Conservation (phyloP, 2,329 filamentous ascomycete species). For the Alternaria triticimaculans region DNA sequence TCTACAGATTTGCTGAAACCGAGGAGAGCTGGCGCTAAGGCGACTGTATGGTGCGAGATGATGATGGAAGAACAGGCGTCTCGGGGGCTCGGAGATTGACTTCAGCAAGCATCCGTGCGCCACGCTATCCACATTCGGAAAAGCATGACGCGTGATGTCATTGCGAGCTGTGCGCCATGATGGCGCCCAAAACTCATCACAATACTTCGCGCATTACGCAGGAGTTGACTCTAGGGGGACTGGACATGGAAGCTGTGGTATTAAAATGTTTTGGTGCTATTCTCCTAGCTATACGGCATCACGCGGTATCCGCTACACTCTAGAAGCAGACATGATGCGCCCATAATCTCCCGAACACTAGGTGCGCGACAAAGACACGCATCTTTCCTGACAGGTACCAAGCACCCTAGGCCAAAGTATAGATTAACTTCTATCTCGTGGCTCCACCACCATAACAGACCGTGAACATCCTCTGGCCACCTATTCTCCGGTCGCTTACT, state of each 20-base stretch:
- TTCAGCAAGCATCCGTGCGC: not conserved
- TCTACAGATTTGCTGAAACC: fast-evolving
- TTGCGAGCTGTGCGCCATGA: not conserved
- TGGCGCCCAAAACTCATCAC: not conserved
- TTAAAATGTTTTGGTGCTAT: not conserved
- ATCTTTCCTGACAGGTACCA: not conserved
- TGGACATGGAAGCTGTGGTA: not conserved
- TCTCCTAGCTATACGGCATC: not conserved
- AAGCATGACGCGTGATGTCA: not conserved
- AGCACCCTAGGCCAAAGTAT: not conserved
- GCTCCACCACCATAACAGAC: not conserved
- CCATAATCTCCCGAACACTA: not conserved
- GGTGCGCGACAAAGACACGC: not conserved
- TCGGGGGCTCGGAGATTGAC: not conserved
- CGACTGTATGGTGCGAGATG: not conserved
- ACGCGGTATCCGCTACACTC: not conserved
- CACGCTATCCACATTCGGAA: not conserved
- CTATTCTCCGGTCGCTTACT: not conserved
- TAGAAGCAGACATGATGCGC: not conserved
- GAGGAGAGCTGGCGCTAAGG: not conserved
- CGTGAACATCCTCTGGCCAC: not conserved
- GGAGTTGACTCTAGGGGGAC: not conserved
- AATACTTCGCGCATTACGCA: not conserved
- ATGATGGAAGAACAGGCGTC: not conserved
- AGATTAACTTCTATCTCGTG: not conserved